These are phyloP conservation scores for Fusarium pseudonygamai DNA, from an alignment of 2,329 filamentous ascomycete genomes.

Conservation along the genomic window DNA sequence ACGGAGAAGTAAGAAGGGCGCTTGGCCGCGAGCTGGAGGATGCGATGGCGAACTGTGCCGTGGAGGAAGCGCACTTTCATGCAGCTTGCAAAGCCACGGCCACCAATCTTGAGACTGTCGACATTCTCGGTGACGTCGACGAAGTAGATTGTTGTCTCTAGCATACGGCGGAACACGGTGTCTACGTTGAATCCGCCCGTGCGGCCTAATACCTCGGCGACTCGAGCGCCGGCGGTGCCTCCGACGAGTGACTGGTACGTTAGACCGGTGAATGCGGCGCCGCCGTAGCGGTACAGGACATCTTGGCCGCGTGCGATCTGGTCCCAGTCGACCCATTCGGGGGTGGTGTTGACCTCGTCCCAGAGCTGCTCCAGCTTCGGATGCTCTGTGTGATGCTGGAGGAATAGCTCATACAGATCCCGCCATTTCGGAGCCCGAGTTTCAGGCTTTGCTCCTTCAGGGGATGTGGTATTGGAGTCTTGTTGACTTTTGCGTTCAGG, in stretches of 20 bases:
- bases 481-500: background rate
- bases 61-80: background rate
- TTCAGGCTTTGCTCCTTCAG: fast-evolving
- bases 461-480: fast-evolving
- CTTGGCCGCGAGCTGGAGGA: background rate
- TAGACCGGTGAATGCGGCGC: fast-evolving
- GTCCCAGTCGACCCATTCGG: background rate
- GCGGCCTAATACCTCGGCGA: background rate
- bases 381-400: background rate
- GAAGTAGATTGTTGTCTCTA: background rate
- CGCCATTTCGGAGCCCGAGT: fast-evolving
- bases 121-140: background rate
- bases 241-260: background rate
- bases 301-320: background rate
- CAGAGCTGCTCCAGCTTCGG: background rate
- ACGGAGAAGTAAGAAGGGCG: background rate
- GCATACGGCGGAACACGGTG: background rate
- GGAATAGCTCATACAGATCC: background rate
- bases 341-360: background rate
- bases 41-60: background rate
- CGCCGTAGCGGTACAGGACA: fast-evolving
- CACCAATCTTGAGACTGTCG: background rate
- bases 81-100: background rate
- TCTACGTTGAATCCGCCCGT: background rate
- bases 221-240: background rate